Evolutionary conservation across 768 basidiomycete species (phyloP).

Genomic region (Lactarius hengduanensis): DNA sequence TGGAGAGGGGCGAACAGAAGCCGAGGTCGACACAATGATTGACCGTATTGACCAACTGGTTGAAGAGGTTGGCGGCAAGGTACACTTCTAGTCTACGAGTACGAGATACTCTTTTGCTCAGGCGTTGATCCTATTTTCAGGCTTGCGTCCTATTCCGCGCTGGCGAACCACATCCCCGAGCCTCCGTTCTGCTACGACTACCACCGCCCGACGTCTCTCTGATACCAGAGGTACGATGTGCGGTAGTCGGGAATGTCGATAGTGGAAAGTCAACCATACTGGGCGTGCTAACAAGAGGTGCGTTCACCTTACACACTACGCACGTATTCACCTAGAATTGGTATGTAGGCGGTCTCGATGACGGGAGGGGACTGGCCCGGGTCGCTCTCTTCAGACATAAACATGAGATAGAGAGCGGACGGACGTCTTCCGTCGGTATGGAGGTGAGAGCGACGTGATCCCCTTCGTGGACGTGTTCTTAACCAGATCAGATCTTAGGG

Average conservation of each 20-base stretch:
- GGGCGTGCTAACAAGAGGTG: conserved; percentile 93
- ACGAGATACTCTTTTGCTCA: neutral
- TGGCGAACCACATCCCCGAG: conserved; percentile 50
- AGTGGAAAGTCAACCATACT: conserved; percentile 94
- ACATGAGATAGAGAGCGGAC: conserved; percentile 93
- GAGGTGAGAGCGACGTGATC: conserved; percentile 56
- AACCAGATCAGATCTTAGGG: conserved; percentile 70
- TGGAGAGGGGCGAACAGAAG: conserved; percentile 49
- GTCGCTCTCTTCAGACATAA: conserved; percentile 94
- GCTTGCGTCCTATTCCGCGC: conserved; percentile 54
- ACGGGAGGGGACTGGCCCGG: conserved; percentile 78
- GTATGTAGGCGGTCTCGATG: conserved; percentile 64
- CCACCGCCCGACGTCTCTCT: conserved; percentile 73
- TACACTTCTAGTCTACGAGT: conserved; percentile 32
- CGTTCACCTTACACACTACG: conserved; percentile 29
- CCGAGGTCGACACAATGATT: conserved; percentile 51
- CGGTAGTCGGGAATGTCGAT: conserved; percentile 94
- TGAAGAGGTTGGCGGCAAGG: conserved; percentile 82
- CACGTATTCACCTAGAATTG: conserved; percentile 27
- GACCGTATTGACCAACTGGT: conserved; percentile 47
- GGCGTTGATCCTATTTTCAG: conserved; percentile 36
- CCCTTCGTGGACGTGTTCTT: neutral
- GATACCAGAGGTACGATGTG: conserved; percentile 92
- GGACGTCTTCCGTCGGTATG: conserved; percentile 96
- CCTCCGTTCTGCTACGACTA: conserved; percentile 63